Base-by-base conservation (phyloP, 306 rosid species). In the Pyrus bretschneideri region DNA sequence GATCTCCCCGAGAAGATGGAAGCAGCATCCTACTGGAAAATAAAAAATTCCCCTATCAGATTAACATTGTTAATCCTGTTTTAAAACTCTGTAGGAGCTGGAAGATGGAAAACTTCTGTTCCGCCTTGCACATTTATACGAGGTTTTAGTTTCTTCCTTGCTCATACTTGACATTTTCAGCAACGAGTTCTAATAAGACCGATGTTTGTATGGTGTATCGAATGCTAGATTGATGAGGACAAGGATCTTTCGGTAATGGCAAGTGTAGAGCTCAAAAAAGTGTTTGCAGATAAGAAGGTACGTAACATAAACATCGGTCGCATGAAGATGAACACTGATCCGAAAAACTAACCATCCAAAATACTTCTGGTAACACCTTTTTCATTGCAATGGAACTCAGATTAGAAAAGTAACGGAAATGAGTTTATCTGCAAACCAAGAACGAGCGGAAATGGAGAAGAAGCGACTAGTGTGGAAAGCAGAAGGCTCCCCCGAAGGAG, bases 341-440 rank as follows among this genome's bases (percentile, higher is more conserved):
- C 9, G 11, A 13, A 15, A 63, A 23, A 27, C 74, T 38, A 4
- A 31, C 58, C 29, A 29, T 23, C 46, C 10, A 22, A 13, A 14
- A 9, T 29, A 4, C 11, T 44, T 31, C 3, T 25, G 6, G 61
- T 70, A 30, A 52, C 11, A 49, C 10, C 22, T 42, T 46, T 59
- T 31, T 13, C 7, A 25, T 66, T 44, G 63, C 25, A 13, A 5
- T 69, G 81, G 72, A 76, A 60, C 62, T 71, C 86, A 93, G 97
- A 82, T 93, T 79, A 78, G 38, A 62, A 75, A 86, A 73, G 52
- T 85, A 58, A 82, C 82, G 44, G 96, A 90, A 82, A 85, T 51
- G 76, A 93, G 91, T 72, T 85, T 93, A 73, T 87, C 93, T 40
- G 93, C 90, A n/a, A 89, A 88, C 80, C 97, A 91, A 85, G 90